Percentiles rank a stretch among this genome's conserved stretches.
Evolutionary conservation across 495 filamentous ascomycete species (phyloP).

Genomic region (Xylaria sp.): DNA sequence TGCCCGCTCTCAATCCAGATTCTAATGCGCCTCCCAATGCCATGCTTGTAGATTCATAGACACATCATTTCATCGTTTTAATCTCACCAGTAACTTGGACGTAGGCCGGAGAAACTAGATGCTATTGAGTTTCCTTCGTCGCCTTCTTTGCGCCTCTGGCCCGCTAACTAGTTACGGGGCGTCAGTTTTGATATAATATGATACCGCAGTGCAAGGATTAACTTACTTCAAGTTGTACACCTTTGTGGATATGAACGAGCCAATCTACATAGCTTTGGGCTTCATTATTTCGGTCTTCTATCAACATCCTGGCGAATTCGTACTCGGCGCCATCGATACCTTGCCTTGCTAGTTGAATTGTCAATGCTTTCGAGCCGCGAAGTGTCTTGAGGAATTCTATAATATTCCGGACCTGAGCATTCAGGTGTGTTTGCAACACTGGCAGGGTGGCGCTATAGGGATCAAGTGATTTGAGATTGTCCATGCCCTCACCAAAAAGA

Average conservation of each 20-base stretch:
- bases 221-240: conserved; percentile 85
- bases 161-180: conserved; percentile 30
- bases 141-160: conserved; percentile 37
- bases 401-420: conserved; percentile 92
- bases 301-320: conserved; percentile 88
- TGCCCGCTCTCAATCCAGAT: conserved; percentile 11
- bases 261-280: conserved; percentile 98
- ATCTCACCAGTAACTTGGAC: conserved; percentile 44
- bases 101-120: conserved; percentile 40
- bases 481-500: conserved; percentile 82
- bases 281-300: conserved; percentile 97
- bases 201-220: conserved; percentile 1
- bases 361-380: conserved; percentile 85
- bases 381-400: conserved; percentile 82
- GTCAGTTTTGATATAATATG: conserved; percentile 6
- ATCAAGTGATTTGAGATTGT: conserved; percentile 76
- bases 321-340: conserved; percentile 95
- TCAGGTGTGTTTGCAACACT: conserved; percentile 89
- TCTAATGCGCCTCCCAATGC: conserved; percentile 30
- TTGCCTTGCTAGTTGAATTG: conserved; percentile 90
- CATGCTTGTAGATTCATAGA: conserved; percentile 22
- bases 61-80: conserved; percentile 7
- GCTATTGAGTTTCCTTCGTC: conserved; percentile 38
- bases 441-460: conserved; percentile 77
- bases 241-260: conserved; percentile 93